Evolutionary conservation across 148 eudicot genomes (phyloP), one percentile per base, ranked within the genome.

Genomic region (Arbutus unedo): DNA sequence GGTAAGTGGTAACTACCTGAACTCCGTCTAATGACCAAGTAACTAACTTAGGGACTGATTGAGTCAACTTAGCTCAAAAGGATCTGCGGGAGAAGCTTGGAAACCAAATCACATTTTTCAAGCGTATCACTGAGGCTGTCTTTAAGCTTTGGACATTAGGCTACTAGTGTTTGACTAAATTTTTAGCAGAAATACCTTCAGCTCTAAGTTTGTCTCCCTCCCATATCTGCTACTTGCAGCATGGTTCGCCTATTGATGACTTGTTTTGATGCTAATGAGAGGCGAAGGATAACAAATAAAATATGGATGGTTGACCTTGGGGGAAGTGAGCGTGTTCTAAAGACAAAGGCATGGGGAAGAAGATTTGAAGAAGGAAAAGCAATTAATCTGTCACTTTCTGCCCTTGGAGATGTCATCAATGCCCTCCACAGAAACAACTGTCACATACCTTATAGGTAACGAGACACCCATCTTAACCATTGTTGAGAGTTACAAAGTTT

Each of bases 311-410:
- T 83, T 45, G 85, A 83, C 72, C 78, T 83, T 31, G 85, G 85
- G 41, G 85, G 85, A 71, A 83, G 85, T 49, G 82, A 83, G 79
- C 85, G 85, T 72, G 82, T 83, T 5, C 77, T 79, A 44, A 83
- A 83, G 38, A 83, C 85, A 59, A 83, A 79, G 44, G 85, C 85
- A 83, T 8, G 57, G 25, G 85, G 85, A 60, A 74, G 82, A 83
- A 79, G 85, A 73, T 79, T 83, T 79, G 85, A 83, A 23, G 85
- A 83, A 60, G 85, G 85, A 83, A 83, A 83, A 83, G 82, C 85
- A 50, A 83, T 83, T 55, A 83, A 83, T 49, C 77, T 83, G 8
- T 79, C 85, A 18, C 85, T 83, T 57, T 83, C 85, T n/a, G 82
- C 85, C 78, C 85, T 83, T 71, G 85, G 85, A 38, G 85, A 83